Evolutionary conservation across 2,329 filamentous ascomycete species (phyloP), one percentile per base, ranked within the genome.

Genomic region (Colletotrichum theobromicola): DNA sequence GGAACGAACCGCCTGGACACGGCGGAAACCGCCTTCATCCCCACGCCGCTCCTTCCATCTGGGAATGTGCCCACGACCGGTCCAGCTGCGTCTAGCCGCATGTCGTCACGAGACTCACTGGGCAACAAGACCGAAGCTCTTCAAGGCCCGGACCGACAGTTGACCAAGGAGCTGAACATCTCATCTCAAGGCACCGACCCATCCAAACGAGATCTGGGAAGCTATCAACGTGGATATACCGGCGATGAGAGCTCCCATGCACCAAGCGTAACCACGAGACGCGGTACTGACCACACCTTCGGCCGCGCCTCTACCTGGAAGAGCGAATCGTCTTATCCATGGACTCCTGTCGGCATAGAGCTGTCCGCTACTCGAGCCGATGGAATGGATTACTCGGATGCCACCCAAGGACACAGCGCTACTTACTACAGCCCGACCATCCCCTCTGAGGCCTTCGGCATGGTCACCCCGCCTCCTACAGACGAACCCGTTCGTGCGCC

Each of bases 341-440:
- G 72, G 67, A 70, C 76, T 16, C 74, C 76, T 21, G 67, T 42
- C 5, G 68, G 67, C 18, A 63, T 77, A 26, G 74, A 77, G 42
- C 71, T 77, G 42, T 60, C 73, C 35, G 57, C 72, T 32, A 75
- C 75, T 24, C 75, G 76, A 12, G 73, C 75, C 64, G 75, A 77
- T 37, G 76, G 76, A 37, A 67, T 75, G 72, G 75, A 75, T 9
- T 76, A 75, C 28, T 67, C 65, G 46, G 75, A 77, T 35, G 72
- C 73, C n/a, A 75, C 70, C 18, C 69, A 50, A 13, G 76, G 76
- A 8, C 75, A 77, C 50, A 86, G 80, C 67, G 83, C 84, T 57
- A 84, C 86, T 72, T 86, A 86, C 74, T 86, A 86, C 76, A 84
- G 83, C 63, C 81, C 83, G 15, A 82, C 82, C 4, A 82, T 86